Evolutionary conservation across 177 flowering plant genomes (phyloP), one percentile per base, ranked within the genome.

Genomic region (Vitis hybrid): DNA sequence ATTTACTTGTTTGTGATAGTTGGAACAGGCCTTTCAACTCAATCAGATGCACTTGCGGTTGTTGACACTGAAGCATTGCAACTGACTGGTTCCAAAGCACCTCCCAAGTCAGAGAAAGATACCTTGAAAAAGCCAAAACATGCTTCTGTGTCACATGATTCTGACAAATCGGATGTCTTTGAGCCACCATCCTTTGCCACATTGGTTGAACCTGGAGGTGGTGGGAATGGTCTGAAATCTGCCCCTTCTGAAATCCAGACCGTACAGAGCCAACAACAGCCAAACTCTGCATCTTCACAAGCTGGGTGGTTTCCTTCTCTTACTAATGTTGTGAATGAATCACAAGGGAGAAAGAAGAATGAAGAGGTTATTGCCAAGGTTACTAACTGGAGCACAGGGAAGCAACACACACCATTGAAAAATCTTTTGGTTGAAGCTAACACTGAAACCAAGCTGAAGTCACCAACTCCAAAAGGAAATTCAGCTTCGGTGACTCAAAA

Each of bases 181-280:
- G 90, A 89, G 72, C 73, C 90, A 52, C 91, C 93, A 16, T 86
- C 91, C 64, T 83, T 87, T 74, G 76, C 81, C 88, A 84, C 90
- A 67, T 73, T 84, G 81, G 86, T 83, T 52, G 88, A 88, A 71
- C 71, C 86, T 16, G 48, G 60, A 50, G 70, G 51, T 49, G 70
- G 51, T 49, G 81, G 9, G 13, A 52, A 2, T 59, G 53, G 33
- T 48, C 65, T 52, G 59, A 68, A 62, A 14, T 20, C 65, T 20
- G 74, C 68, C 26, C 66, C 73, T 59, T 51, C 88, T 70, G 82
- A 83, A 73, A 80, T 73, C 64, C 80, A 66, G 64, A 75, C 74
- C 4, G 75, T 20, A 6, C 72, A 79, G 59, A 79, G 66, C 55
- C 64, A 55, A 1, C 78, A 83, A 58, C 79, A 71, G 63, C 66